Conservation (phyloP, 768 basidiomycete species). For the Phylloporus sp. region DNA sequence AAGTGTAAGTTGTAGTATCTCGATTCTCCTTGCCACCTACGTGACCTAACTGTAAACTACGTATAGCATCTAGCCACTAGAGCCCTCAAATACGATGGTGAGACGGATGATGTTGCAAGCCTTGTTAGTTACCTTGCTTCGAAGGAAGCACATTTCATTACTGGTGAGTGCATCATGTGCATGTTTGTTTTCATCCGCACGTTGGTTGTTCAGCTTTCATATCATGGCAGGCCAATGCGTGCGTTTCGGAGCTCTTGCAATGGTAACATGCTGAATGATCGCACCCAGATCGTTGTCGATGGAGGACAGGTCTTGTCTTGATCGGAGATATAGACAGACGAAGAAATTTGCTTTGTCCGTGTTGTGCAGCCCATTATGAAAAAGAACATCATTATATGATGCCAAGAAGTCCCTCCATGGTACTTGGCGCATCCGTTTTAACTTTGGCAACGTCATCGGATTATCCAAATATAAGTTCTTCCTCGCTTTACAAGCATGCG, state of each 20-base stretch:
- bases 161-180: slow-evolving; percentile 29
- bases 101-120: slow-evolving; percentile 32
- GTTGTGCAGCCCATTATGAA: too few species aligned
- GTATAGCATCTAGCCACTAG: not conserved
- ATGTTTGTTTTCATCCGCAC: not conserved
- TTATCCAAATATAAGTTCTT: too few species aligned
- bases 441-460: too few species aligned
- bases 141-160: slow-evolving; percentile 32
- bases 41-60: too few species aligned
- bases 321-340: not conserved
- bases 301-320: slow-evolving; percentile 1
- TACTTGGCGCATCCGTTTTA: too few species aligned
- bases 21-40: not conserved
- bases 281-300: slow-evolving; percentile 5
- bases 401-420: too few species aligned
- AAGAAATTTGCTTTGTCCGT: too few species aligned
- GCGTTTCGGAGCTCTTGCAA: not conserved
- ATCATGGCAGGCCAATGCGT: slow-evolving; percentile 12
- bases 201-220: not conserved
- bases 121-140: slow-evolving; percentile 33
- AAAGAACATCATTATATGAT: too few species aligned
- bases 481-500: not conserved
- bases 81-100: slow-evolving; percentile 19
- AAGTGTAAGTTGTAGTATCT: not conserved
- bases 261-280: not conserved